A percentile compares a stretch with the other conserved stretches of the same genome.
Evolutionary conservation across 75 land plant genomes (phyloP).

Genomic region (Cupressus sempervirens): DNA sequence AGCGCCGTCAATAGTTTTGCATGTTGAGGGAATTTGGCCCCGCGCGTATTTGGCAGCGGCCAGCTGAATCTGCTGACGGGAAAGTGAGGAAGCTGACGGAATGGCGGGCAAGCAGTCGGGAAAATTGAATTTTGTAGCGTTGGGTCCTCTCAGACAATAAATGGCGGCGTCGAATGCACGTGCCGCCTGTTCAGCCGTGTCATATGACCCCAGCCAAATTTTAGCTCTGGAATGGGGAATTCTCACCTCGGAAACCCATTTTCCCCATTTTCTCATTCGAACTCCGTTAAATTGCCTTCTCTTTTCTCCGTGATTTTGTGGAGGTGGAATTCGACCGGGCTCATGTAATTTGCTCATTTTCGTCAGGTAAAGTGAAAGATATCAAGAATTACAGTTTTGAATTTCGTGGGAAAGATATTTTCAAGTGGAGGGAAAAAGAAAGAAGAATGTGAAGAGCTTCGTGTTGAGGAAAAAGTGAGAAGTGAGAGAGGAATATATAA

Average conservation of each 20-base stretch:
- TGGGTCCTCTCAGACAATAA: conserved; percentile 12
- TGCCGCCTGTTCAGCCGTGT: conserved; percentile 28
- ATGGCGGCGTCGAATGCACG: no score
- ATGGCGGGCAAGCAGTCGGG: not conserved
- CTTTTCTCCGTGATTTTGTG: conserved; percentile 11
- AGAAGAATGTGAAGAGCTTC: no score
- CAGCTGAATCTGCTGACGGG: not conserved
- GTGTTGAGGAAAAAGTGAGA: no score
- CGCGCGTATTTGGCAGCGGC: not conserved
- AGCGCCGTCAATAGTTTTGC: not conserved
- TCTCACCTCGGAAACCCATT: conserved; percentile 36
- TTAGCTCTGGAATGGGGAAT: conserved; percentile 19
- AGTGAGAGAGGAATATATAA: no score
- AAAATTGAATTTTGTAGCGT: conserved; percentile 11
- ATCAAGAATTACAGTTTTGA: no score
- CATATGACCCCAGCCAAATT: conserved; percentile 31
- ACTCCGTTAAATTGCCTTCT: conserved; percentile 4
- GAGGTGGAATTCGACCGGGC: not conserved
- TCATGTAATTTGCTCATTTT: no score
- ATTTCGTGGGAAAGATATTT: no score
- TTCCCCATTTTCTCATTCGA: not conserved
- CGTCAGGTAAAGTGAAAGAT: no score
- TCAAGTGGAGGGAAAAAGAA: no score
- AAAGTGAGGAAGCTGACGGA: not conserved
- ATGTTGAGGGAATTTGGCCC: not conserved